phyloP scores from a whole-genome alignment of 345 rosid genomes.

The Heritiera littoralis region DNA sequence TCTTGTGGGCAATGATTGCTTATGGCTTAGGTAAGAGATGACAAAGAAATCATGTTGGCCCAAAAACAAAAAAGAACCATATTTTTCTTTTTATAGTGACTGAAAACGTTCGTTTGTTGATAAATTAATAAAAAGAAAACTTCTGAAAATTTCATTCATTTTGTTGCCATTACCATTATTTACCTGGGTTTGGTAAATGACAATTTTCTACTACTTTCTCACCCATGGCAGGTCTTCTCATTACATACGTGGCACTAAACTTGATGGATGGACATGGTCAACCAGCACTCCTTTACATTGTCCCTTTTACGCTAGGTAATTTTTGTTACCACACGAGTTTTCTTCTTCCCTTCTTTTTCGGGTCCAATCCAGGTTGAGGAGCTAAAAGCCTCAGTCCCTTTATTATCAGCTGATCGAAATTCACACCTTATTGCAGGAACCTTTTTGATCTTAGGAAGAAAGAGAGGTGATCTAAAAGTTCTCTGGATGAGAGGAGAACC shows the following conservation, averaged over 20 bases:
- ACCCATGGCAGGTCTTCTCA: slow-evolving; percentile 66
- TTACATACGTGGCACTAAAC: slow-evolving; percentile 86
- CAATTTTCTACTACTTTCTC: background rate
- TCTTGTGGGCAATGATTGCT: slow-evolving; percentile 92
- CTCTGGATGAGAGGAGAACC: slow-evolving; percentile 87
- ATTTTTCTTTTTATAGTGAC: background rate
- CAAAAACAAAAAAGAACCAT: background rate
- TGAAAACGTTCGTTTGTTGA: background rate
- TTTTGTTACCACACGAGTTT: background rate
- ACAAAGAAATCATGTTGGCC: background rate
- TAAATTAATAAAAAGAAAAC: background rate
- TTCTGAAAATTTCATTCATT: background rate
- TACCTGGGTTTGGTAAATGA: background rate
- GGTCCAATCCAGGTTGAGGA: background rate
- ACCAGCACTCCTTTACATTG: slow-evolving; percentile 90
- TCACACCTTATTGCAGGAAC: slow-evolving; percentile 56
- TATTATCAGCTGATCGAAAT: background rate
- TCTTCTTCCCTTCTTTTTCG: background rate
- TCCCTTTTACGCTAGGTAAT: slow-evolving; percentile 90
- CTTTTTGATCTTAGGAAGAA: slow-evolving; percentile 61
- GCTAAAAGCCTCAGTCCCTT: background rate
- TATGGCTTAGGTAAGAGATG: slow-evolving; percentile 75
- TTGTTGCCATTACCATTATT: background rate
- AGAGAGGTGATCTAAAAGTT: slow-evolving; percentile 69
- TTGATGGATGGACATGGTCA: slow-evolving; percentile 96